Evolutionary conservation across 2,329 filamentous ascomycete genomes (phyloP).

Genomic region (Basipetospora chlamydospora): DNA sequence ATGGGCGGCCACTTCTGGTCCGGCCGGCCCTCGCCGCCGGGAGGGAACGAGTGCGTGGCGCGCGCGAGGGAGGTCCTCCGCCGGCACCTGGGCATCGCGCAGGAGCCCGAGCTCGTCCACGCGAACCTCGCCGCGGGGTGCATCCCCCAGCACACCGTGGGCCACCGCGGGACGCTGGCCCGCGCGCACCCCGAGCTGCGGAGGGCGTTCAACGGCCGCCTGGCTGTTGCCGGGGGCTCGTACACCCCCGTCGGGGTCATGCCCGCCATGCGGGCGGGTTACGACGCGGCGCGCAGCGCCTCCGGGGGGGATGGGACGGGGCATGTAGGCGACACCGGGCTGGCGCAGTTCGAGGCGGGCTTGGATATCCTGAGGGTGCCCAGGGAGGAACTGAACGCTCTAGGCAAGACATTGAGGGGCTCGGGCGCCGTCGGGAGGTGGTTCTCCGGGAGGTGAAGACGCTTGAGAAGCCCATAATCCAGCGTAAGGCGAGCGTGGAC

Average conservation of each 20-base stretch:
- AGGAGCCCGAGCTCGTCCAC: slow-evolving; percentile 43
- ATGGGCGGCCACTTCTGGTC: slow-evolving; percentile 84
- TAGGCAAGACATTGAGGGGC: slow-evolving; percentile 4
- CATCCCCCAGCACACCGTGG: slow-evolving; percentile 81
- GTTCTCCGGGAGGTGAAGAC: slow-evolving; percentile 1
- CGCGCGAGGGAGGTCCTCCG: slow-evolving; percentile 58
- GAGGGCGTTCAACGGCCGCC: slow-evolving; percentile 40
- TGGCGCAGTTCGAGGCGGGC: slow-evolving; percentile 14
- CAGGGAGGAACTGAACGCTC: neutral
- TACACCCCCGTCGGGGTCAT: slow-evolving; percentile 38
- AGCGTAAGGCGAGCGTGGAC: too few species aligned
- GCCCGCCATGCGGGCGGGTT: slow-evolving; percentile 34
- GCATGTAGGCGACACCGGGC: slow-evolving; percentile 19
- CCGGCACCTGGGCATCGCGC: slow-evolving; percentile 41
- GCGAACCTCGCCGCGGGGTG: slow-evolving; percentile 51
- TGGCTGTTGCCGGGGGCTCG: slow-evolving; percentile 48
- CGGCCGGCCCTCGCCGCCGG: slow-evolving; percentile 28
- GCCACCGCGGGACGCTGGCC: slow-evolving; percentile 52
- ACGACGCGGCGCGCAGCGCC: slow-evolving; percentile 26
- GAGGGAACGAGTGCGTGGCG: slow-evolving; percentile 46
- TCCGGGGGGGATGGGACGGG: slow-evolving; percentile 11
- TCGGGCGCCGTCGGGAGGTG: slow-evolving; percentile 1
- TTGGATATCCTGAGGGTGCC: slow-evolving; percentile 3
- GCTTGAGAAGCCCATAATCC: too few species aligned
- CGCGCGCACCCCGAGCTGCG: slow-evolving; percentile 39